These are phyloP conservation scores for Hortiboletus flavorubellus DNA, from an alignment of 768 basidiomycete species.

Conservation along the genomic window DNA sequence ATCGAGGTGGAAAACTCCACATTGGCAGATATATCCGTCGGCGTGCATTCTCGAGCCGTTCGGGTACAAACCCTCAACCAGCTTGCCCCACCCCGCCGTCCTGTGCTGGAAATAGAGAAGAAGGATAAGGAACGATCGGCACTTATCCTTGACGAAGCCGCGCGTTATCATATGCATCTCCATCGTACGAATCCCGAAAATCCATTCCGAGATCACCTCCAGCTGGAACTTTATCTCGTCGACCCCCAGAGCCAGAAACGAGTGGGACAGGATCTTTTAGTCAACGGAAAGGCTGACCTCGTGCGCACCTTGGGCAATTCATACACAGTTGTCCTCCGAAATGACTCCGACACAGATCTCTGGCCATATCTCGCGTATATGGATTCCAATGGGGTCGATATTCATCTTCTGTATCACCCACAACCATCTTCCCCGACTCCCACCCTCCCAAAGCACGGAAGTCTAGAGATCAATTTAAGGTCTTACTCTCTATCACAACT, in stretches of 20 bases:
- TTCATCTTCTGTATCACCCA: slow-evolving; percentile 55
- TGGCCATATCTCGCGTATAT: slow-evolving; percentile 65
- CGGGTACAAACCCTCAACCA: slow-evolving; percentile 46
- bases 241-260: slow-evolving; percentile 44
- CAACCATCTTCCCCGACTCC: slow-evolving; percentile 35
- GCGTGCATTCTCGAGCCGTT: slow-evolving; percentile 37
- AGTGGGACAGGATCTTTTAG: slow-evolving; percentile 45
- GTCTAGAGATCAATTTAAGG: slow-evolving; percentile 36
- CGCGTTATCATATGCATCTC: slow-evolving; percentile 58
- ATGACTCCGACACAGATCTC: slow-evolving; percentile 48
- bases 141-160: slow-evolving; percentile 53
- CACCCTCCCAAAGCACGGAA: slow-evolving; percentile 42
- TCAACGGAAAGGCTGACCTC: slow-evolving; percentile 47
- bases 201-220: slow-evolving; percentile 46
- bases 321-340: slow-evolving; percentile 48
- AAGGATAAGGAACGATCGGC: slow-evolving; percentile 32
- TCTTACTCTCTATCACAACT: slow-evolving; percentile 44
- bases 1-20: slow-evolving; percentile 42
- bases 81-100: slow-evolving; percentile 35
- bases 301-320: slow-evolving; percentile 40
- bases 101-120: slow-evolving; percentile 37
- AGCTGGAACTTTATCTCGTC: slow-evolving; percentile 51
- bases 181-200: slow-evolving; percentile 46
- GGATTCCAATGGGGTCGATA: slow-evolving; percentile 53
- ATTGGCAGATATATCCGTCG: slow-evolving; percentile 51